Evolutionary conservation across 768 basidiomycete genomes (phyloP).

Genomic region (Megacollybia marginata): DNA sequence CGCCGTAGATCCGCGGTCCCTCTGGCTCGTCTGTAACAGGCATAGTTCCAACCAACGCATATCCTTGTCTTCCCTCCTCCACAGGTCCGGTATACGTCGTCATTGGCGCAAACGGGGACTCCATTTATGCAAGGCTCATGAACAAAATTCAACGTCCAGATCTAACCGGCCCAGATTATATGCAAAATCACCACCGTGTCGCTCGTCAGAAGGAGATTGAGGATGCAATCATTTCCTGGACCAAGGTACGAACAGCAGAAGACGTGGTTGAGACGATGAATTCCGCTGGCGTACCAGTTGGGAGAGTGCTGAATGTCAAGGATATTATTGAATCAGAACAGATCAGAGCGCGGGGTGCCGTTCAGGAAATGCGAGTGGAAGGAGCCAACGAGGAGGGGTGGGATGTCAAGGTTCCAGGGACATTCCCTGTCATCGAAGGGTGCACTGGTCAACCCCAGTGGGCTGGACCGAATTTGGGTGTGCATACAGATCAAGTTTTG

Average conservation of each 20-base stretch:
- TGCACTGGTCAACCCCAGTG: constrained; percentile 51
- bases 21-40: constrained; percentile 72
- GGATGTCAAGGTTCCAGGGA: constrained; percentile 62
- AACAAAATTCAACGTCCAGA: constrained; percentile 48
- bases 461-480: constrained; percentile 65
- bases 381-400: constrained; percentile 28
- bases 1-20: constrained; percentile 52
- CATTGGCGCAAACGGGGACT: constrained; percentile 68
- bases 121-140: constrained; percentile 66
- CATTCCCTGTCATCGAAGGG: constrained; percentile 57
- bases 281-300: constrained; percentile 52
- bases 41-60: constrained; percentile 70
- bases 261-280: constrained; percentile 47
- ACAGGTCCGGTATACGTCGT: constrained; percentile 49
- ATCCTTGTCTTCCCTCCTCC: constrained; percentile 51
- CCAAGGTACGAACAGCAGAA: constrained; percentile 36
- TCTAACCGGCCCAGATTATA: constrained; percentile 46
- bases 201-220: constrained; percentile 60
- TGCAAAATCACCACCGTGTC: constrained; percentile 56
- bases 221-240: constrained; percentile 55
- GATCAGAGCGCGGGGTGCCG: constrained; percentile 41
- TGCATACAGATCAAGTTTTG: constrained; percentile 46
- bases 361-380: constrained; percentile 51
- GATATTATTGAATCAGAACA: constrained; percentile 59
- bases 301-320: constrained; percentile 54